Conservation (phyloP, 129 eudicot genomes). For the Artemisia tridentata region DNA sequence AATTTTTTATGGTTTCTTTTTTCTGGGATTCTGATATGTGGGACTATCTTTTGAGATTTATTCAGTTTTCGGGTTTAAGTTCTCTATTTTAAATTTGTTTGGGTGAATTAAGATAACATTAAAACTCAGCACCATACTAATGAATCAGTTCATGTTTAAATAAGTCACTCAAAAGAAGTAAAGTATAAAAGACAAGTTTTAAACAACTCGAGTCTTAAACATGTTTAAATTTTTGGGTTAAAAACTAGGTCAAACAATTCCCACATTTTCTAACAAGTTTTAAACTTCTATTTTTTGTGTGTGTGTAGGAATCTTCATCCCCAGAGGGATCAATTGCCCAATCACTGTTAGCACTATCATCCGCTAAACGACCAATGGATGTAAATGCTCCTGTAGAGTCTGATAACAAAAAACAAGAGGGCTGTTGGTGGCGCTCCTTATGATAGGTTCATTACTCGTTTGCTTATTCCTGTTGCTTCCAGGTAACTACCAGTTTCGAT, state of each 20-base stretch:
- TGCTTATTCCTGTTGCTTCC: not conserved
- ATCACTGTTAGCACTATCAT: not conserved
- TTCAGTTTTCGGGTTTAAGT: not conserved
- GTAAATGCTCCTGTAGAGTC: not conserved
- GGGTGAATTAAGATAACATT: not conserved
- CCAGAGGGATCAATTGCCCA: not conserved
- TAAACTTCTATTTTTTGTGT: not conserved
- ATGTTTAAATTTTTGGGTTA: not conserved
- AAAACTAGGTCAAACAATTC: not conserved
- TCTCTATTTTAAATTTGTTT: not conserved
- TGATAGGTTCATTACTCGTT: not conserved
- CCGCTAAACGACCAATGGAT: not conserved
- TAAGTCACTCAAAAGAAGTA: not conserved
- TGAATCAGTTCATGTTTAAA: not conserved
- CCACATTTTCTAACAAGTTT: not conserved
- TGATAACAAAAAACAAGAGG: not conserved
- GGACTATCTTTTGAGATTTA: not conserved
- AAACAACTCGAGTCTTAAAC: not conserved
- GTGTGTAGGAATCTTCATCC: conserved; percentile 2
- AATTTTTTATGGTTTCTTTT: not conserved
- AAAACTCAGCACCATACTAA: not conserved
- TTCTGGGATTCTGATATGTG: not conserved
- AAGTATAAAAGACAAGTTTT: not conserved
- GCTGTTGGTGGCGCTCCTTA: not conserved
- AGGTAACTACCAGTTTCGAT: not conserved